phyloP scores from a whole-genome alignment of 805 yeast species.

The Candida parachauliodes region DNA sequence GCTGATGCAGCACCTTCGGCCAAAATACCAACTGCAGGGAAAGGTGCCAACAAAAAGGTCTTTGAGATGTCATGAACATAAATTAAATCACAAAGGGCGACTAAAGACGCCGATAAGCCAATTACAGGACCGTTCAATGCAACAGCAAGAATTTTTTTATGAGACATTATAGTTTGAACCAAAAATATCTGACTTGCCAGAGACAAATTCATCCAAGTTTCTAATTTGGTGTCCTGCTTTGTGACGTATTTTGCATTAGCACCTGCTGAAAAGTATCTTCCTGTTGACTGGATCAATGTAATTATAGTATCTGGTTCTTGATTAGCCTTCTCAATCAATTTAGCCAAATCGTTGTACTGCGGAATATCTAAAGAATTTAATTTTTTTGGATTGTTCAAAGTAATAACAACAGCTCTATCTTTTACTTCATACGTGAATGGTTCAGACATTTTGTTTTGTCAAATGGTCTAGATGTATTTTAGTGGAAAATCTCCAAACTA shows the following conservation, averaged over 20 bases:
- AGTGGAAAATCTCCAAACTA: no score
- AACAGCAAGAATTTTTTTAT: conserved; percentile 63
- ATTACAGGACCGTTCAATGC: conserved; percentile 87
- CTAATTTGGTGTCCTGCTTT: conserved; percentile 29
- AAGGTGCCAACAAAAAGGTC: conserved; percentile 67
- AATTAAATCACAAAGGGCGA: conserved; percentile 69
- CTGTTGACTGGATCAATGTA: conserved; percentile 68
- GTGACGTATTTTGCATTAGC: conserved; percentile 50
- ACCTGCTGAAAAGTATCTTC: conserved; percentile 79
- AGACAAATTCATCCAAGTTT: conserved; percentile 52
- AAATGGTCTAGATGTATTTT: no score
- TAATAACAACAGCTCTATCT: conserved; percentile 56
- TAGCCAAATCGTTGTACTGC: conserved; percentile 60
- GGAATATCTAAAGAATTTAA: conserved; percentile 65
- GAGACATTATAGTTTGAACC: conserved; percentile 64
- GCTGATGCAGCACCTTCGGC: conserved; percentile 76
- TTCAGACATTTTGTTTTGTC: conserved; percentile 13
- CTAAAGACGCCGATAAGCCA: conserved; percentile 72
- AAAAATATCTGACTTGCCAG: conserved; percentile 66
- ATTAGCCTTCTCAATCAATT: conserved; percentile 59
- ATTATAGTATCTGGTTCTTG: conserved; percentile 54
- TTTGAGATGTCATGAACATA: conserved; percentile 59
- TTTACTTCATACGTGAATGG: conserved; percentile 39
- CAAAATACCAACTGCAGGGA: conserved; percentile 76
- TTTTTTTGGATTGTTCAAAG: conserved; percentile 56